These are phyloP conservation scores for Orbilia blumenaviensis DNA, from an alignment of 2,329 filamentous ascomycete species.

Conservation along the genomic window DNA sequence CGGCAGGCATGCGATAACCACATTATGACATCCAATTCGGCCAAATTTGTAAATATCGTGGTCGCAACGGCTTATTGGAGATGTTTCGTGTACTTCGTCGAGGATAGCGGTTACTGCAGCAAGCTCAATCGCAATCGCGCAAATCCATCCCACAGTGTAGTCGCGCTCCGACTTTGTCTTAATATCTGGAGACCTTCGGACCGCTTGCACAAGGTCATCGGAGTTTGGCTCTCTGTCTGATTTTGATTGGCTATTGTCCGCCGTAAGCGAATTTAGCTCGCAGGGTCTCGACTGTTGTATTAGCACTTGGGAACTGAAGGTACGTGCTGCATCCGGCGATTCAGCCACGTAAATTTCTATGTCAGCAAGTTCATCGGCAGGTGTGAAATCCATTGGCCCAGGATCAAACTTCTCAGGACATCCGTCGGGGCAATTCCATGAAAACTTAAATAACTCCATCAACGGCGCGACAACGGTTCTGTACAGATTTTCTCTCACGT, in stretches of 20 bases:
- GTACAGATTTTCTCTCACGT: background rate
- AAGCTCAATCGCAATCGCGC: conserved; percentile 59
- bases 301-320: no score
- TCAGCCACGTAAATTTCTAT: no score
- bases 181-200: background rate
- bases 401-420: background rate
- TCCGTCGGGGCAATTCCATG: background rate
- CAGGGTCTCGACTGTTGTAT: no score
- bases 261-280: no score
- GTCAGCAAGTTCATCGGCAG: no score
- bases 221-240: no score
- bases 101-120: conserved; percentile 59
- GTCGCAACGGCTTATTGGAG: conserved; percentile 41
- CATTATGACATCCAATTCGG: conserved; percentile 29
- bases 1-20: conserved; percentile 56
- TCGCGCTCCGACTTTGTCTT: background rate
- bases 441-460: background rate
- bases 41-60: conserved; percentile 57
- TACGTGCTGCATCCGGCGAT: no score
- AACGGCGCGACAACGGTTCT: background rate
- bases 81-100: conserved; percentile 57
- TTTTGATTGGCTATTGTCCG: no score
- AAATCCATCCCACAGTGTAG: background rate
- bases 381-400: background rate
- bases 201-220: no score